Conservation (phyloP, 2,329 filamentous ascomycete species). For the Dactylellina parvicollis region DNA sequence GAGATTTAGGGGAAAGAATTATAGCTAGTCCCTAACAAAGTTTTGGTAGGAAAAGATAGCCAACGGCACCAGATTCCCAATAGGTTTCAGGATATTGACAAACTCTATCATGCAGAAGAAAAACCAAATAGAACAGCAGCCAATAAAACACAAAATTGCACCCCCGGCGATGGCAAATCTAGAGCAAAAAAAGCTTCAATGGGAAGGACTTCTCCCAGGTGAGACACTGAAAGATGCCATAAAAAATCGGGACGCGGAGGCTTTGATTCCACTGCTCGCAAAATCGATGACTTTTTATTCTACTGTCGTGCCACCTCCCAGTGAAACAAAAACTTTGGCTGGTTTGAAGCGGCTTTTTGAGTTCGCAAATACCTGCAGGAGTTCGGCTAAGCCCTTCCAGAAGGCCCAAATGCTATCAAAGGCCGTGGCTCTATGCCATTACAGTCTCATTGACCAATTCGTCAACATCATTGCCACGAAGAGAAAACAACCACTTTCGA, state of each 20-base stretch:
- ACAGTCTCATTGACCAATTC: not conserved
- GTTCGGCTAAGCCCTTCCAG: not conserved
- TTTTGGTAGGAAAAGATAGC: too few species aligned
- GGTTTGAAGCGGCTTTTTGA: not conserved
- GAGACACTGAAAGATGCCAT: not conserved
- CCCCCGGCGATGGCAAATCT: not conserved
- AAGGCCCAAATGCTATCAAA: not conserved
- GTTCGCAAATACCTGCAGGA: constrained; percentile 8
- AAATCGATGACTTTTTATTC: not conserved
- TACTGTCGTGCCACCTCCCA: not conserved
- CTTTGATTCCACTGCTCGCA: constrained; percentile 11
- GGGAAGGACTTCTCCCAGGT: not conserved
- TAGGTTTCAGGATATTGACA: too few species aligned
- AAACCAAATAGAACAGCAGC: not conserved
- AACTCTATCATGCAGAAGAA: too few species aligned
- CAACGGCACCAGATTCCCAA: too few species aligned
- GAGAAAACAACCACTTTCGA: not conserved
- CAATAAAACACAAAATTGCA: not conserved
- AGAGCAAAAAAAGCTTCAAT: not conserved
- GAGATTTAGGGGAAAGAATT: too few species aligned
- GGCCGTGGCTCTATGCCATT: not conserved
- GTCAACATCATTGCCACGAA: not conserved
- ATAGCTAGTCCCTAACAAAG: too few species aligned
- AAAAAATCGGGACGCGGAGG: not conserved
- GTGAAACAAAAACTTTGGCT: not conserved